These are phyloP conservation scores for Leccinum fuscescens DNA, from an alignment of 1,284 basidiomycete species.

Conservation along the genomic window DNA sequence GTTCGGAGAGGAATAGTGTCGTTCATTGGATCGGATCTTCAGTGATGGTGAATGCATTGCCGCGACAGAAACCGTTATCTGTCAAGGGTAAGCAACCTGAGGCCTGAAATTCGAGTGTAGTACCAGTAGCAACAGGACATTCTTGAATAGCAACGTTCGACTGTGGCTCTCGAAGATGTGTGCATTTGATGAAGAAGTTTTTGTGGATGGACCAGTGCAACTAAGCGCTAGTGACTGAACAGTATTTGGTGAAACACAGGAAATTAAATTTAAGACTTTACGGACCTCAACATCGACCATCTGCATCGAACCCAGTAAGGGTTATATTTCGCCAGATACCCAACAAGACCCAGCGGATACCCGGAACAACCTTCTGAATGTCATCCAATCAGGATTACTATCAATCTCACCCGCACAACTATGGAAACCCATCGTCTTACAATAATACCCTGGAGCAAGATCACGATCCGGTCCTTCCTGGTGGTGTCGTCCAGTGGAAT, in stretches of 20 bases:
- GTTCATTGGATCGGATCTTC: neutral
- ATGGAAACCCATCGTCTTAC: slow-evolving; percentile 16
- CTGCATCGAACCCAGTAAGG: slow-evolving; percentile 2
- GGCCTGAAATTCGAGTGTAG: neutral
- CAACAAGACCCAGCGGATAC: slow-evolving; percentile 14
- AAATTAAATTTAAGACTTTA: neutral
- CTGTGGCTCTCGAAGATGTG: neutral
- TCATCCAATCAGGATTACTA: slow-evolving; percentile 29
- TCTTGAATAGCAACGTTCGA: neutral
- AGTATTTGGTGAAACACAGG: neutral
- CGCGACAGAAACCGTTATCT: neutral
- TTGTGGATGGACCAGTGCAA: neutral
- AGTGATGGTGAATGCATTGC: neutral
- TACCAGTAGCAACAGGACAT: neutral
- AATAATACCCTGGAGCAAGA: slow-evolving; percentile 21
- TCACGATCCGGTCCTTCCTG: slow-evolving; percentile 31
- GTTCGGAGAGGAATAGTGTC: neutral
- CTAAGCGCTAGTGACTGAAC: slow-evolving; percentile 5
- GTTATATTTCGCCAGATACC: slow-evolving; percentile 17
- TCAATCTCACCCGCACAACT: slow-evolving; percentile 12
- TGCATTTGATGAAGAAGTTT: neutral
- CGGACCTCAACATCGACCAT: slow-evolving; percentile 9
- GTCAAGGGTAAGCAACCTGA: neutral
- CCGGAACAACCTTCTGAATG: slow-evolving; percentile 19
- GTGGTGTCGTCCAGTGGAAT: slow-evolving; percentile 31